These are phyloP conservation scores for Gloeopeniophorella convolvens DNA, from an alignment of 768 basidiomycete genomes.

Conservation along the genomic window DNA sequence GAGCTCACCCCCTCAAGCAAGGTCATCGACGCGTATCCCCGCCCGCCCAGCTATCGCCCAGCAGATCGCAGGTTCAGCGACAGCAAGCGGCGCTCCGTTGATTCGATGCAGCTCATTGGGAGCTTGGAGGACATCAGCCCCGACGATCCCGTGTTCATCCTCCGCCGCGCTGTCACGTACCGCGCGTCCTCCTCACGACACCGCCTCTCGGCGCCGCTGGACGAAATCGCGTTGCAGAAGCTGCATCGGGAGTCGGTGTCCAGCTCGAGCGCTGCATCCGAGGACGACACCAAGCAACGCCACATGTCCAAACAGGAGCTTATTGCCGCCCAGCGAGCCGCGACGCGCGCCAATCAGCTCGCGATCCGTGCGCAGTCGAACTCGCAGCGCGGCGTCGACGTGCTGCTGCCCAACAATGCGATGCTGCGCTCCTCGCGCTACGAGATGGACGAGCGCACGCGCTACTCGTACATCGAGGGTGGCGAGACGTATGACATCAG, in stretches of 20 bases:
- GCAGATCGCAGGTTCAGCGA: constrained; percentile 54
- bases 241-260: constrained; percentile 59
- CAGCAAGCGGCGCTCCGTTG: constrained; percentile 80
- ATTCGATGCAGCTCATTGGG: constrained; percentile 68
- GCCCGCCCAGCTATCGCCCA: constrained; percentile 64
- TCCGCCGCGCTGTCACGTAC: constrained; percentile 76
- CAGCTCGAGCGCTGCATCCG: constrained; percentile 52
- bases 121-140: constrained; percentile 65
- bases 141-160: constrained; percentile 85
- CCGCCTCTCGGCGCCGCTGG: constrained; percentile 69
- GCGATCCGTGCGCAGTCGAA: constrained; percentile 84
- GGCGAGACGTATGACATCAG: constrained; percentile 93
- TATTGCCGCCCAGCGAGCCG: constrained; percentile 88
- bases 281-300: constrained; percentile 35
- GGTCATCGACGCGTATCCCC: constrained; percentile 75
- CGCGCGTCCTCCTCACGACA: constrained; percentile 64
- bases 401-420: constrained; percentile 78
- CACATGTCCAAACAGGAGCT: constrained; percentile 73
- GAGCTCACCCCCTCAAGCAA: constrained; percentile 75
- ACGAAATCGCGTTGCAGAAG: constrained; percentile 75
- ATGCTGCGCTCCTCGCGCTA: constrained; percentile 80
- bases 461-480: constrained; percentile 93
- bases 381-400: constrained; percentile 80
- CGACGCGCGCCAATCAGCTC: constrained; percentile 76
- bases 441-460: constrained; percentile 62